Conservation (phyloP, 2,329 filamentous ascomycete genomes). For the Tolypocladium tropicale region DNA sequence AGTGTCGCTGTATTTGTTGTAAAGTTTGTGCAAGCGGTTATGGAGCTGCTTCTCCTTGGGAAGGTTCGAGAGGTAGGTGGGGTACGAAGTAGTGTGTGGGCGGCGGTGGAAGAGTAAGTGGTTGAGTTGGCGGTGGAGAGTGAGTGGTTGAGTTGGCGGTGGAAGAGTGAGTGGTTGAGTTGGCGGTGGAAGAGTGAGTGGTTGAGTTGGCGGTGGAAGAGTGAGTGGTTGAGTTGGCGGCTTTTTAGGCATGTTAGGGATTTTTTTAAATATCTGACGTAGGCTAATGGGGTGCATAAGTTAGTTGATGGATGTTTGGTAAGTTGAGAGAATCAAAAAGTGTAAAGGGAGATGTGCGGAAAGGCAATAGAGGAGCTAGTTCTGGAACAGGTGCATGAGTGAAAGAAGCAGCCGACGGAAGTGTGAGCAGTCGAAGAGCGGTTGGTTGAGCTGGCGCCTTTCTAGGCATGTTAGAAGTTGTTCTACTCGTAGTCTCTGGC, state of each 20-base stretch:
- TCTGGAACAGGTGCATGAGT: neutral
- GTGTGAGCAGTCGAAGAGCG: neutral
- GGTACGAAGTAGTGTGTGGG: slow-evolving; percentile 1
- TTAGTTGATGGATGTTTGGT: too few species aligned
- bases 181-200: too few species aligned
- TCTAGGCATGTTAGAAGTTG: neutral
- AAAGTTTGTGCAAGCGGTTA: neutral
- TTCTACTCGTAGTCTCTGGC: too few species aligned
- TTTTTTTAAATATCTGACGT: too few species aligned
- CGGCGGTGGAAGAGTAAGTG: too few species aligned
- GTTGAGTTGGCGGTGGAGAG: too few species aligned
- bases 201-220: neutral
- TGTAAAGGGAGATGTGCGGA: neutral
- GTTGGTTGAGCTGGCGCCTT: neutral
- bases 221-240: neutral
- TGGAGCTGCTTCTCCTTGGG: slow-evolving; percentile 1
- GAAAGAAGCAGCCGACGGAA: neutral
- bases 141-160: too few species aligned
- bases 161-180: too few species aligned
- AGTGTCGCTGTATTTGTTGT: neutral
- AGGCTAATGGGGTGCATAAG: too few species aligned
- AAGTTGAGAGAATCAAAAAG: too few species aligned
- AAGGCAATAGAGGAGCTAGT: neutral
- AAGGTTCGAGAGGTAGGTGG: neutral
- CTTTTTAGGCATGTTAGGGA: neutral